phyloP scores from a whole-genome alignment of 345 rosid genomes.

The Gynandropsis gynandra region DNA sequence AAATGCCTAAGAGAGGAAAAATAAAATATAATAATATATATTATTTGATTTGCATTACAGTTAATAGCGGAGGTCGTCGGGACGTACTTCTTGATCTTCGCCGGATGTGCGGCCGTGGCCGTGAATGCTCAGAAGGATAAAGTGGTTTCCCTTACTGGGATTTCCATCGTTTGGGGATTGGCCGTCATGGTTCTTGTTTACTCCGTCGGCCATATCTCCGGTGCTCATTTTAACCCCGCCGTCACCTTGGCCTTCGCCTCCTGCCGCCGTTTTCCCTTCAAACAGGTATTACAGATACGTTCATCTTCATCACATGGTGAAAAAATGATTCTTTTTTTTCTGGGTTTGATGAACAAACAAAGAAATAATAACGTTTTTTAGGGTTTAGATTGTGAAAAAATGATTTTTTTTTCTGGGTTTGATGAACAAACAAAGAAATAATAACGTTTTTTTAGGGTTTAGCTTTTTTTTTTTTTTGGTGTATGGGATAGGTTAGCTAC shows the following conservation, averaged over 20 bases:
- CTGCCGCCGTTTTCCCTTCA: conserved; percentile 71
- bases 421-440: no score
- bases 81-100: conserved; percentile 83
- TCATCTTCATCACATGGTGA: no score
- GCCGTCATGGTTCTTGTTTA: conserved; percentile 78
- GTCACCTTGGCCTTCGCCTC: conserved; percentile 90
- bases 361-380: conserved; percentile 6
- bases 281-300: conserved; percentile 37
- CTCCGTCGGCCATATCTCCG: conserved; percentile 90
- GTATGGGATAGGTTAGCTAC: no score
- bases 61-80: conserved; percentile 70
- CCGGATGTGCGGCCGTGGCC: conserved; percentile 77
- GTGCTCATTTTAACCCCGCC: conserved; percentile 95
- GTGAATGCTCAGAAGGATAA: conserved; percentile 57
- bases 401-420: no score
- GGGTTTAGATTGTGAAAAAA: no score
- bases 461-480: no score
- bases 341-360: conserved; percentile 24
- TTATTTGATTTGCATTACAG: conserved; percentile 29
- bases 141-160: conserved; percentile 65
- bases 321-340: background rate
- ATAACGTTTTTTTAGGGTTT: no score
- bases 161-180: conserved; percentile 81
- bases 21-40: background rate
- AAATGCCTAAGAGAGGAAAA: background rate